These are phyloP conservation scores for Backusella mclennaniae DNA, from an alignment of 192 early-diverging fungal genomes.

Conservation along the genomic window DNA sequence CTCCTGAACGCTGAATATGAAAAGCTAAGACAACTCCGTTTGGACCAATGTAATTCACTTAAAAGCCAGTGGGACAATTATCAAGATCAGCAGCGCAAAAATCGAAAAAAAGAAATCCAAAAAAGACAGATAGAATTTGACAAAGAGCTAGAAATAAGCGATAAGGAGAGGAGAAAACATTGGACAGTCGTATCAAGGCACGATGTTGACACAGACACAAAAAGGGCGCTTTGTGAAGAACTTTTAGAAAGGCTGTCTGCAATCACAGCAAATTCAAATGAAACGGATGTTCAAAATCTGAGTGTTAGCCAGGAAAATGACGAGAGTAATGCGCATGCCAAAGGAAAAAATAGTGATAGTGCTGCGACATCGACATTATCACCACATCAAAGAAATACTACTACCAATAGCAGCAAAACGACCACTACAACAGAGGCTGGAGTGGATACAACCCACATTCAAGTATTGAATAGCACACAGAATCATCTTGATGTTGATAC, in stretches of 20 bases:
- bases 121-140: constrained; percentile 8
- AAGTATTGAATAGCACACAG: background rate
- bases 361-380: background rate
- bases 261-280: background rate
- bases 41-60: constrained; percentile 6
- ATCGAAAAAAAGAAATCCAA: constrained; percentile 9
- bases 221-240: background rate
- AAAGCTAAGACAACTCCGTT: constrained; percentile 1
- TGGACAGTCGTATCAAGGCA: background rate
- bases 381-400: background rate
- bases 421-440: background rate
- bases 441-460: background rate
- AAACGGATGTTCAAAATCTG: background rate
- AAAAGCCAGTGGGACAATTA: constrained; percentile 11
- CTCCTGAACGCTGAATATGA: constrained; percentile 9
- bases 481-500: background rate
- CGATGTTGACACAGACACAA: background rate
- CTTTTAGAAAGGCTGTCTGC: background rate
- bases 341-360: background rate
- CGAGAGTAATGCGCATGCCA: background rate
- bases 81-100: background rate
- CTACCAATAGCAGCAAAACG: background rate
- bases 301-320: constrained; percentile 1
- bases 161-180: background rate
- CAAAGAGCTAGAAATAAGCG: constrained; percentile 2